Evolutionary conservation across 2,329 filamentous ascomycete species (phyloP), one percentile per base, ranked within the genome.

Genomic region (Phialophora macrospora): DNA sequence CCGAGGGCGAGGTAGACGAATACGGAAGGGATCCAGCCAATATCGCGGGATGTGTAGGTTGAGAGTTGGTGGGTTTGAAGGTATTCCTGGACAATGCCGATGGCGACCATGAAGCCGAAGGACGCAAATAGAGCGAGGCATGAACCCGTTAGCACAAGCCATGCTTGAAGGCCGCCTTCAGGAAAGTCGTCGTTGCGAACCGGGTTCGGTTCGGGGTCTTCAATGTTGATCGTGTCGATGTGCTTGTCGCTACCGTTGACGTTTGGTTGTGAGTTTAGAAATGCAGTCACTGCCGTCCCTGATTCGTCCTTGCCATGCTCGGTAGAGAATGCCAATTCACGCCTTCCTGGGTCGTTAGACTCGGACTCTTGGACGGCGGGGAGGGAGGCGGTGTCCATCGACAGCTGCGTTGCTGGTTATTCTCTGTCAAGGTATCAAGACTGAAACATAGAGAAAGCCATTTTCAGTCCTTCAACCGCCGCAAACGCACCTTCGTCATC

Each of bases 11-110:
- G 69, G 54, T 82, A 83, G 4, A 80, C 77, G 38, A 82, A 79
- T 3, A 83, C 67, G 0, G 81, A 80, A 0, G 79, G 78, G 60
- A 84, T 83, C 82, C 82, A 84, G 22, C 81, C 82, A 0, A 84
- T 76, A 48, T 84, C 78, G 3, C 79, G 73, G 3, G 79, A 73
- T 3, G 76, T 77, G 66, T 81, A 82, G 7, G 70, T 65, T 0
- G 75, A 72, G 0, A 84, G 75, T 68, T 84, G 81, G 62, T 84
- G 75, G 2, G 73, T 74, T 38, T 77, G 77, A 28, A 83, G 77
- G 56, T 83, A 82, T 51, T 81, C 76, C 67, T 84, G 82, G 0
- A 84, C 72, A 0, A 81, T 78, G n/a, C 82, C 82, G 6, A 84
- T 78, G 65, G 72, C 79, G 55, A 80, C 77, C 75, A 83, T 82